Evolutionary conservation across 805 yeast species (phyloP).

Genomic region (Dipodascus geniculatus): DNA sequence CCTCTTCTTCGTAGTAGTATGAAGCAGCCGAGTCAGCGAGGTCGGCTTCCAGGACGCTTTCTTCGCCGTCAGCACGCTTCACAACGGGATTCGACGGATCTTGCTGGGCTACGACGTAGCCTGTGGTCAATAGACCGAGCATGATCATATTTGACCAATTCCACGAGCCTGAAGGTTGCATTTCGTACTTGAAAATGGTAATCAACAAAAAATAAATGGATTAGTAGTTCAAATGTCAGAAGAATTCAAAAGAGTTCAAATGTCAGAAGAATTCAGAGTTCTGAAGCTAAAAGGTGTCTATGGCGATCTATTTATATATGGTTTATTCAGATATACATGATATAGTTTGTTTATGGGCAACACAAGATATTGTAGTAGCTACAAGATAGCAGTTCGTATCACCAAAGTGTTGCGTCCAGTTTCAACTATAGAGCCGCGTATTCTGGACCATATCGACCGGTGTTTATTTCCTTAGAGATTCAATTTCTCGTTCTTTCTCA

Average conservation of each 20-base stretch:
- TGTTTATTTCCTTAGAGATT: constrained; percentile 10
- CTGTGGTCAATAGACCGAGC: not conserved
- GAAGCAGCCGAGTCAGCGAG: too few relatives aligned
- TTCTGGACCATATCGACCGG: too few relatives aligned
- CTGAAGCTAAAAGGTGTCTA: too few relatives aligned
- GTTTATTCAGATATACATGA: not conserved
- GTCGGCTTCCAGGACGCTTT: not conserved
- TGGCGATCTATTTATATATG: not conserved
- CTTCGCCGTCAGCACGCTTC: too few relatives aligned
- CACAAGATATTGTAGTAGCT: not conserved
- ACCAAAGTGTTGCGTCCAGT: not conserved
- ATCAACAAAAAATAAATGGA: not conserved
- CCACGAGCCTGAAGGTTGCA: not conserved
- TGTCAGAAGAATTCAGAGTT: not conserved
- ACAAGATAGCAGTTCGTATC: not conserved
- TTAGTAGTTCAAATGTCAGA: too few relatives aligned
- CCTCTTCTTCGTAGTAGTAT: constrained; percentile 8
- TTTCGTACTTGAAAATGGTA: too few relatives aligned
- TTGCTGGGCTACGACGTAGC: not conserved
- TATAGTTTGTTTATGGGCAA: not conserved
- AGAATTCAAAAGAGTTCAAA: too few relatives aligned
- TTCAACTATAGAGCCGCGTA: not conserved
- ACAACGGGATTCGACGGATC: not conserved
- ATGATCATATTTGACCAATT: not conserved
- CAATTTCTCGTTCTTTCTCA: constrained; percentile 21